Percentiles rank a stretch among this genome's conserved stretches.
Conservation (phyloP, 73 alveolate genomes). For the Symbiodinium pilosum region DNA sequence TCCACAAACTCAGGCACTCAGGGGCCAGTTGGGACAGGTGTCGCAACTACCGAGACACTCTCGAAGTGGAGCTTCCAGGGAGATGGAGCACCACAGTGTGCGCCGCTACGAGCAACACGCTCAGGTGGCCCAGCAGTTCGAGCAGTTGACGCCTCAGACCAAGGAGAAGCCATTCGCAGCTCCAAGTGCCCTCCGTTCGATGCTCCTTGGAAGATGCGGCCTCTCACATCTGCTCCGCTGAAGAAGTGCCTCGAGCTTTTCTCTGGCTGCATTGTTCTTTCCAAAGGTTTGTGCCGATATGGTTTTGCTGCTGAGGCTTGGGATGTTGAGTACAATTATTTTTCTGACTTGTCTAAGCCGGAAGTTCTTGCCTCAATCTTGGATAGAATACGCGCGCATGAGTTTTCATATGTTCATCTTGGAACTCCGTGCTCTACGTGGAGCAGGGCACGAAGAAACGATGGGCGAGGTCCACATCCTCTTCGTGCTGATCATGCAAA, state of each 20-base stretch:
- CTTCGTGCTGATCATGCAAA: not conserved
- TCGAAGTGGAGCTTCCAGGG: slow-evolving; percentile 32
- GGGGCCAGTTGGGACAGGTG: slow-evolving; percentile 29
- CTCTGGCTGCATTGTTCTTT: slow-evolving; percentile 12
- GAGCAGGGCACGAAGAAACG: not conserved
- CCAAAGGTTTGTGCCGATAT: not conserved
- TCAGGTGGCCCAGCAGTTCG: not conserved
- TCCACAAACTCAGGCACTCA: slow-evolving; percentile 27
- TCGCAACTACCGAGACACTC: not conserved
- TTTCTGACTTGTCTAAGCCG: not conserved
- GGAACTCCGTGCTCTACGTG: slow-evolving; percentile 8
- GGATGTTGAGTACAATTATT: not conserved
- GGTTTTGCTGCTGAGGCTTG: slow-evolving; percentile 16
- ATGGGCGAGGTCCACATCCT: slow-evolving; percentile 8
- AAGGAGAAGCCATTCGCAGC: not conserved
- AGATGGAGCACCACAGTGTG: not conserved
- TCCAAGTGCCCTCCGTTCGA: not conserved
- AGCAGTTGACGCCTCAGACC: not conserved
- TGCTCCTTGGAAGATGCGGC: not conserved
- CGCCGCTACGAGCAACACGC: slow-evolving; percentile 8
- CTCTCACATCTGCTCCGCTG: not conserved
- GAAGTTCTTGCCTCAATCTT: not conserved
- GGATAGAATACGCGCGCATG: not conserved
- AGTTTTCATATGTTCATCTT: not conserved
- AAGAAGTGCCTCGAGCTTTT: not conserved